Evolutionary conservation across 257 asterid genomes (phyloP).

Genomic region (Capsicum baccatum): DNA sequence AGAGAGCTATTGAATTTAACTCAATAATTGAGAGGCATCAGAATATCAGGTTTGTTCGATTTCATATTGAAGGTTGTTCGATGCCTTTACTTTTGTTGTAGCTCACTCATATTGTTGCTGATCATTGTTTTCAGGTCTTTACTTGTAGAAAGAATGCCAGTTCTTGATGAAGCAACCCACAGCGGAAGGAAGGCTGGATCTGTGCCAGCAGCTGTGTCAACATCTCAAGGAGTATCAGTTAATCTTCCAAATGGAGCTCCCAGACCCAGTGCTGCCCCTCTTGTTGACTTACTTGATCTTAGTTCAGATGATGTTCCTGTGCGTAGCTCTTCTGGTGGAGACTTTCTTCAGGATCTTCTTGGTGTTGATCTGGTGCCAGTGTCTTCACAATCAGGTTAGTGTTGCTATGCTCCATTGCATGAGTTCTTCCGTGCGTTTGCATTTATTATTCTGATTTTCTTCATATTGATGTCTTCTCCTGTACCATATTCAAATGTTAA

Average conservation of each 20-base stretch:
- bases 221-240: conserved; percentile 72
- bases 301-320: conserved; percentile 71
- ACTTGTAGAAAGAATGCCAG: conserved; percentile 96
- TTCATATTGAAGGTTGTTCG: conserved; percentile 1
- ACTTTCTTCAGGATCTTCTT: conserved; percentile 89
- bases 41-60: conserved; percentile 69
- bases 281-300: conserved; percentile 88
- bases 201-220: conserved; percentile 68
- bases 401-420: conserved; percentile 11
- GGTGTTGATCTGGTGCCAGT: conserved; percentile 72
- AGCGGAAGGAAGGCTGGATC: conserved; percentile 88
- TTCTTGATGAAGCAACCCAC: conserved; percentile 86
- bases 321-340: conserved; percentile 80
- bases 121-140: conserved; percentile 61
- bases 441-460: conserved; percentile 12
- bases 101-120: background rate
- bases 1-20: conserved; percentile 94
- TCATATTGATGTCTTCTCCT: background rate
- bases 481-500: conserved; percentile 1
- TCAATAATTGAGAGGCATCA: conserved; percentile 77
- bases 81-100: conserved; percentile 22
- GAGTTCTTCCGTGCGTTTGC: background rate
- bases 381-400: conserved; percentile 63
- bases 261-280: conserved; percentile 70
- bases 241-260: conserved; percentile 86